phyloP scores from a whole-genome alignment of 441 rosid species.

The Arabidopsis hybrid region DNA sequence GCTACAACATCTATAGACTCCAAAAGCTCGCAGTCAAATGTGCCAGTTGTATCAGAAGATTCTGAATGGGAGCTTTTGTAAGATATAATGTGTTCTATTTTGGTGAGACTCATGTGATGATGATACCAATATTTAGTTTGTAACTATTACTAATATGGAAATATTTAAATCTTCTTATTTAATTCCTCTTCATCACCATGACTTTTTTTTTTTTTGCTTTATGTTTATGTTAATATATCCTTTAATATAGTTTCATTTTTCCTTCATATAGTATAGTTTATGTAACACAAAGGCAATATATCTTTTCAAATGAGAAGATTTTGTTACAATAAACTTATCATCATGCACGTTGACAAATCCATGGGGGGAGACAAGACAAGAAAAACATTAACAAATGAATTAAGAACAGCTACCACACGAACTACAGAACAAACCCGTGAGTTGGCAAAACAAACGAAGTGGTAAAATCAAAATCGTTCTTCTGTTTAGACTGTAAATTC shows the following conservation, averaged over 20 bases:
- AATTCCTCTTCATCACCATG: neutral
- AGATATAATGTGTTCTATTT: slow-evolving; percentile 15
- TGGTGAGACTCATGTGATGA: neutral
- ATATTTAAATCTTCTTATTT: neutral
- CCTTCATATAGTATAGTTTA: slow-evolving; percentile 3
- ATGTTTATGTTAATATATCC: slow-evolving; percentile 20
- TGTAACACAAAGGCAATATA: slow-evolving; percentile 15
- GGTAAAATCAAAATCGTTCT: slow-evolving; percentile 8
- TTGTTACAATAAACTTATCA: neutral
- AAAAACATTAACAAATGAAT: slow-evolving; percentile 13
- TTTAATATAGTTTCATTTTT: neutral
- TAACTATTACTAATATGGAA: slow-evolving; percentile 1
- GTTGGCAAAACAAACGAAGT: slow-evolving; percentile 30
- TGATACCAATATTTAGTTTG: slow-evolving; percentile 9
- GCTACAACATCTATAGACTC: slow-evolving; percentile 34
- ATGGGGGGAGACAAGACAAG: slow-evolving; percentile 9
- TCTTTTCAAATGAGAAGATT: slow-evolving; percentile 14
- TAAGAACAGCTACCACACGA: slow-evolving; percentile 32
- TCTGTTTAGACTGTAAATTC: neutral
- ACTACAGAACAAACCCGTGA: slow-evolving; percentile 41
- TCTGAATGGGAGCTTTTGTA: slow-evolving; percentile 82
- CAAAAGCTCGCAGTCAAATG: slow-evolving; percentile 34
- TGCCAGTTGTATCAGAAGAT: slow-evolving; percentile 48
- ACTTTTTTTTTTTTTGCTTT: slow-evolving; percentile 5
- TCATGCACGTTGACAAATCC: slow-evolving; percentile 22